Conservation (phyloP, 2,329 filamentous ascomycete species). For the Myrmaecium sp. region DNA sequence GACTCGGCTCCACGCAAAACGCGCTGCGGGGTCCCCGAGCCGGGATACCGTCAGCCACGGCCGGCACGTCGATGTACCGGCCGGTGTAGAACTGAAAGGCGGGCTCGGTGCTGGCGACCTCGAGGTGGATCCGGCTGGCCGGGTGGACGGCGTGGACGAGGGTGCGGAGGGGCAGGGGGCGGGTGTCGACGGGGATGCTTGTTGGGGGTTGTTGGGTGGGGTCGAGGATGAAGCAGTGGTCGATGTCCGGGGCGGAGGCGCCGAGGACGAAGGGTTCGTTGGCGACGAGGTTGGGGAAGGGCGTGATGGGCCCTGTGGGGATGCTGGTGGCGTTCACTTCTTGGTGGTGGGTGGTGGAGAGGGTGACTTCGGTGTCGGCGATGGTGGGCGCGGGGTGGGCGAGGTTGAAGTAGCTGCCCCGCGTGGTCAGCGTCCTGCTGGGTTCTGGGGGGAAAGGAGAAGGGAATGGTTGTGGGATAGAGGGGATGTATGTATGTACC, state of each 20-base stretch:
- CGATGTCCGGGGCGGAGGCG: constrained; percentile 55
- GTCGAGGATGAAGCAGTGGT: constrained; percentile 76
- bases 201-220: too few species aligned
- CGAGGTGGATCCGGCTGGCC: constrained; percentile 58
- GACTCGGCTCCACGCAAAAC: constrained; percentile 83
- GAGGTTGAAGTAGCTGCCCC: constrained; percentile 53
- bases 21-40: constrained; percentile 53
- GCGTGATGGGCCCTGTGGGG: constrained; percentile 48
- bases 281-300: constrained; percentile 48
- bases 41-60: constrained; percentile 36
- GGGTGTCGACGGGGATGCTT: constrained; percentile 34
- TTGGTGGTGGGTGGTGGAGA: constrained; percentile 48
- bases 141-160: constrained; percentile 61
- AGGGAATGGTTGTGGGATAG: constrained; percentile 3
- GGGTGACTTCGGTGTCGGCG: constrained; percentile 41
- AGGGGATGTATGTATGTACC: constrained; percentile 32
- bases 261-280: constrained; percentile 56
- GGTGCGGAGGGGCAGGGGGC: constrained; percentile 41
- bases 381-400: constrained; percentile 38
- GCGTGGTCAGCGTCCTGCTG: not conserved
- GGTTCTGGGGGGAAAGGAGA: constrained; percentile 2
- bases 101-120: constrained; percentile 82
- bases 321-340: constrained; percentile 59
- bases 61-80: constrained; percentile 63
- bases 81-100: constrained; percentile 97